phyloP scores from a whole-genome alignment of 345 rosid species.

The Euphorbia peplus region DNA sequence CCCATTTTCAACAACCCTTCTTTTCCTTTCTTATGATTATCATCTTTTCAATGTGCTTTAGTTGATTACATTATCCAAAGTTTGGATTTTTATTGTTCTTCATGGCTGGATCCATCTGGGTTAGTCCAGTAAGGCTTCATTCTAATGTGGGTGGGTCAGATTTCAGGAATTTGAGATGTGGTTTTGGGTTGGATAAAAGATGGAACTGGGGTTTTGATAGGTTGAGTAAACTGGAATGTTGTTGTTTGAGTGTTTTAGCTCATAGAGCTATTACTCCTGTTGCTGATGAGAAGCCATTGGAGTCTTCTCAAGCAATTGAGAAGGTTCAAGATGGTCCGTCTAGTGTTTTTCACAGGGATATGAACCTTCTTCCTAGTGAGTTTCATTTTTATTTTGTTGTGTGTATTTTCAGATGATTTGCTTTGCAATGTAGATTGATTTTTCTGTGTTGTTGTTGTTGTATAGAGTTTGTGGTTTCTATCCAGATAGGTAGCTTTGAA shows the following conservation, averaged over 20 bases:
- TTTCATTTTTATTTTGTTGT: conserved; percentile 17
- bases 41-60: neutral
- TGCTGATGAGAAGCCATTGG: conserved; percentile 56
- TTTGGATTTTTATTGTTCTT: conserved; percentile 9
- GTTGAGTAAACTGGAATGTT: conserved; percentile 44
- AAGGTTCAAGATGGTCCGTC: conserved; percentile 31
- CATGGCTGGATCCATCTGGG: conserved; percentile 63
- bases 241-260: conserved; percentile 34
- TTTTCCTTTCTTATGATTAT: conserved; percentile 6
- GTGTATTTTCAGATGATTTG: too few species aligned
- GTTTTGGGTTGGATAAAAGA: conserved; percentile 35
- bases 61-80: conserved; percentile 23
- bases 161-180: conserved; percentile 36
- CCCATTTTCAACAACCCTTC: conserved; percentile 20
- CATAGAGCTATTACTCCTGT: conserved; percentile 52
- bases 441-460: neutral
- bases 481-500: neutral
- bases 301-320: conserved; percentile 43
- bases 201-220: conserved; percentile 16
- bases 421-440: conserved; percentile 14
- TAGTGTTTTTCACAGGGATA: conserved; percentile 56
- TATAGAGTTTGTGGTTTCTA: conserved; percentile 7
- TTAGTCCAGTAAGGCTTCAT: conserved; percentile 38
- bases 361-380: conserved; percentile 88
- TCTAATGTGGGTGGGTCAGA: conserved; percentile 29